Evolutionary conservation across 495 filamentous ascomycete species (phyloP).

Genomic region (Astrothelium macrocarpum): DNA sequence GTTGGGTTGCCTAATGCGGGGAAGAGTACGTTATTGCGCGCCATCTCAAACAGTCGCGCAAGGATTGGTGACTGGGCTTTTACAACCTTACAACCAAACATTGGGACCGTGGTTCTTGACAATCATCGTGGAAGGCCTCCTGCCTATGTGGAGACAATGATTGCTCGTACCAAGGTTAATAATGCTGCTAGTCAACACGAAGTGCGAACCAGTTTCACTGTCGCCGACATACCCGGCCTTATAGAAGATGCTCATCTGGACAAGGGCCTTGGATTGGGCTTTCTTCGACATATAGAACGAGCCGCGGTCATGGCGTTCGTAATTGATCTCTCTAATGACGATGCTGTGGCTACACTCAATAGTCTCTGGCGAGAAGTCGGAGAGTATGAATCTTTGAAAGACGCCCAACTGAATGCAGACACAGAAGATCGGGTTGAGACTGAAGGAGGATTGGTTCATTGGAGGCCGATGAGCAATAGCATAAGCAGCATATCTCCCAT

Average conservation of each 20-base stretch:
- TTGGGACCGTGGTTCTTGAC: slow-evolving; percentile 89
- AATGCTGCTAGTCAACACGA: slow-evolving; percentile 33
- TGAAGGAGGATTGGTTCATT: slow-evolving; percentile 17
- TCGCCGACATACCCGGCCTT: slow-evolving; percentile 92
- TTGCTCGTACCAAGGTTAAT: slow-evolving; percentile 12
- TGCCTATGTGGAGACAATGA: background rate
- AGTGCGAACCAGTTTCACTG: slow-evolving; percentile 67
- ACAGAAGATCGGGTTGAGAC: slow-evolving; percentile 37
- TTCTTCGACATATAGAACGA: slow-evolving; percentile 88
- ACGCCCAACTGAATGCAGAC: slow-evolving; percentile 41
- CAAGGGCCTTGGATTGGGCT: slow-evolving; percentile 81
- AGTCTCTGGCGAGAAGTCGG: slow-evolving; percentile 82
- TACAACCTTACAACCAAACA: slow-evolving; percentile 86
- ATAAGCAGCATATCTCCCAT: slow-evolving; percentile 12
- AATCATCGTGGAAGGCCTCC: slow-evolving; percentile 59
- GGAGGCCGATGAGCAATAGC: slow-evolving; percentile 6
- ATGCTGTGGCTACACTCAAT: slow-evolving; percentile 68
- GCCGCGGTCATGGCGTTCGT: slow-evolving; percentile 90
- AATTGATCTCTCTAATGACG: slow-evolving; percentile 68
- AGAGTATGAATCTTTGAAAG: slow-evolving; percentile 68
- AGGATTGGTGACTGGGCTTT: slow-evolving; percentile 94
- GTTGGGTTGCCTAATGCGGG: slow-evolving; percentile 95
- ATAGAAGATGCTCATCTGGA: slow-evolving; percentile 87
- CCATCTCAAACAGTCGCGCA: slow-evolving; percentile 73
- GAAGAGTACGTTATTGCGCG: slow-evolving; percentile 84